Percentiles rank a stretch among this genome's conserved stretches.
Evolutionary conservation across 345 rosid genomes (phyloP).

Genomic region (Arabis alpina): DNA sequence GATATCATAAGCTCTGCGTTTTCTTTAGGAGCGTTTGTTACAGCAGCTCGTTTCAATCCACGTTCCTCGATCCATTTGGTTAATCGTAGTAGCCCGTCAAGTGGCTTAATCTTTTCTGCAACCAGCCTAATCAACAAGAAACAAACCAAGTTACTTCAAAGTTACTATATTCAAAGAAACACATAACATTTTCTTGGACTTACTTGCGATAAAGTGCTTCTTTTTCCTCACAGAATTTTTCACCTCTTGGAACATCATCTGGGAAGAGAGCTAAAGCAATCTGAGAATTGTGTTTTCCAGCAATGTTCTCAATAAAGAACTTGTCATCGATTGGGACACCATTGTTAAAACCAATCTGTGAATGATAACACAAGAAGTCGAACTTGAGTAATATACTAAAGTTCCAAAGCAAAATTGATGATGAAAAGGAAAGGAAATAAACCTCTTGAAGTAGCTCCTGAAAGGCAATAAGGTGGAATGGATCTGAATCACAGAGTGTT

Average conservation of each 20-base stretch:
- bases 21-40: slow-evolving; percentile 83
- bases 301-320: slow-evolving; percentile 64
- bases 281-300: slow-evolving; percentile 84
- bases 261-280: slow-evolving; percentile 73
- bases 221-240: slow-evolving; percentile 68
- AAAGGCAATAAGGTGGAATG: slow-evolving; percentile 73
- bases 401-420: background rate
- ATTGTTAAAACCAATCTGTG: slow-evolving; percentile 83
- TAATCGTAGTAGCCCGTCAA: slow-evolving; percentile 70
- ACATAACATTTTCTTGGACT: background rate
- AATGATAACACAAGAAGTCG: background rate
- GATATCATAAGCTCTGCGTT: slow-evolving; percentile 92
- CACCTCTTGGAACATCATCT: slow-evolving; percentile 63
- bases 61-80: slow-evolving; percentile 86
- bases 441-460: slow-evolving; percentile 80
- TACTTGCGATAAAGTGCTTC: slow-evolving; percentile 86
- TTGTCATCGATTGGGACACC: slow-evolving; percentile 88
- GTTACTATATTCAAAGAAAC: too few species aligned
- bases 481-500: slow-evolving; percentile 96
- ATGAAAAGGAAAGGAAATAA: background rate
- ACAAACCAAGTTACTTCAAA: slow-evolving; percentile 1
- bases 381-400: background rate
- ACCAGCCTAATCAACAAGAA: slow-evolving; percentile 57
- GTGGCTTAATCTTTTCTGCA: slow-evolving; percentile 58
- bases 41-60: slow-evolving; percentile 91